Percentiles rank a stretch among this genome's conserved stretches.
These are phyloP conservation scores for Crassisporium funariophilum DNA, from an alignment of 768 basidiomycete genomes.

Conservation along the genomic window DNA sequence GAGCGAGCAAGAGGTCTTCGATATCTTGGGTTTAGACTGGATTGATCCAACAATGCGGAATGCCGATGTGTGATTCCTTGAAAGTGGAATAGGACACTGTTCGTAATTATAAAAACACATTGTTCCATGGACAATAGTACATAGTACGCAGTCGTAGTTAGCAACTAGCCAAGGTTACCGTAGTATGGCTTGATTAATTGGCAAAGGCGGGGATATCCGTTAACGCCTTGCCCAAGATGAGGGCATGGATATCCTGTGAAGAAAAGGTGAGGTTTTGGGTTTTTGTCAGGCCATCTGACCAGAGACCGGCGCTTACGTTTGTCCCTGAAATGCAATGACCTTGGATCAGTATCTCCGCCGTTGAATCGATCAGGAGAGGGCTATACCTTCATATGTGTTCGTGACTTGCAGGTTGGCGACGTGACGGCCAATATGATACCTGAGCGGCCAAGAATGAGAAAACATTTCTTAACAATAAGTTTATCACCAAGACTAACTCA, in stretches of 20 bases:
- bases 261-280: constrained; percentile 11
- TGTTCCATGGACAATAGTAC: background rate
- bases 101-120: no score
- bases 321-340: constrained; percentile 45
- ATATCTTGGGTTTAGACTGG: constrained; percentile 68
- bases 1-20: constrained; percentile 74
- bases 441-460: constrained; percentile 27
- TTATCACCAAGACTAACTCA: constrained; percentile 69
- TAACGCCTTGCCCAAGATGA: constrained; percentile 91
- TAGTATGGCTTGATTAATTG: constrained; percentile 37
- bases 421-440: constrained; percentile 93
- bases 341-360: background rate
- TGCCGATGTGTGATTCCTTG: constrained; percentile 52
- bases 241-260: constrained; percentile 80
- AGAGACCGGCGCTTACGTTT: constrained; percentile 43
- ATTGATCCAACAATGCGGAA: constrained; percentile 73
- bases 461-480: background rate
- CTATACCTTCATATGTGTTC: constrained; percentile 90
- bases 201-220: constrained; percentile 88
- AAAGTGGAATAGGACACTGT: no score
- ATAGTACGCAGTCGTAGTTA: background rate
- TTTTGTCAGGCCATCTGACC: background rate
- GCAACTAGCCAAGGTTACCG: background rate
- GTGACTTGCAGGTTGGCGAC: constrained; percentile 95
- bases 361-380: constrained; percentile 1